Evolutionary conservation across 2,329 filamentous ascomycete genomes (phyloP), one percentile per base, ranked within the genome.

Genomic region (Arthrobotrys sinensis): DNA sequence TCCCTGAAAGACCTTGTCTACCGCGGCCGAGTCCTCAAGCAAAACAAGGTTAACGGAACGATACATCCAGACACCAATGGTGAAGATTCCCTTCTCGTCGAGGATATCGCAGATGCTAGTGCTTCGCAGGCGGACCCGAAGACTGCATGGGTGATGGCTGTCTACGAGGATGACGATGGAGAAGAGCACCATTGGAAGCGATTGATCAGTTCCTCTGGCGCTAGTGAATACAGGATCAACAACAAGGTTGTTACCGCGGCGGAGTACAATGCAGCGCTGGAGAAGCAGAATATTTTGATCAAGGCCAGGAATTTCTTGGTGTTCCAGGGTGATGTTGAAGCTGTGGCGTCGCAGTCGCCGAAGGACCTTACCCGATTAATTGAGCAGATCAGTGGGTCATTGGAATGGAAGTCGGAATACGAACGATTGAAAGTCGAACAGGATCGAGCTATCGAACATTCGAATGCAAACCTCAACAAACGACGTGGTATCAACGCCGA

Each of bases 111-210:
- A 16, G 76, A 79, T 5, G 89, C 91, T 80, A 88, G 90, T 68
- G 88, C 90, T 68, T 91, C 89, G n/a, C 91, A 89, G 40, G 89
- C 90, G 80, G 95, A 99, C 82, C 96, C 96, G 0, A 96, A 94
- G 84, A 96, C 91, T 1, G 96, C 96, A 2, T 99, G 95, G 95
- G 96, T 99, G 12, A 98, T 97, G 94, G 96, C 96, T 34, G 95
- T 99, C 14, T 99, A 98, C 84, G 94, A 97, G 84, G 96, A 99
- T 83, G 96, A 99, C 83, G 94, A 94, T 1, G 79, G 80, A 24
- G 93, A 97, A 82, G 93, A 97, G 84, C 94, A 97, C 83, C 91
- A 91, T 81, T 99, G 96, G 96, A 97, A 97, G 86, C 93, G 96
- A 79, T 91, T 91, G 81, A 99, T 99, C 84, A 98, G 94, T 3